Conservation (phyloP, 2,329 filamentous ascomycete species). For the Didymella arachidicola region DNA sequence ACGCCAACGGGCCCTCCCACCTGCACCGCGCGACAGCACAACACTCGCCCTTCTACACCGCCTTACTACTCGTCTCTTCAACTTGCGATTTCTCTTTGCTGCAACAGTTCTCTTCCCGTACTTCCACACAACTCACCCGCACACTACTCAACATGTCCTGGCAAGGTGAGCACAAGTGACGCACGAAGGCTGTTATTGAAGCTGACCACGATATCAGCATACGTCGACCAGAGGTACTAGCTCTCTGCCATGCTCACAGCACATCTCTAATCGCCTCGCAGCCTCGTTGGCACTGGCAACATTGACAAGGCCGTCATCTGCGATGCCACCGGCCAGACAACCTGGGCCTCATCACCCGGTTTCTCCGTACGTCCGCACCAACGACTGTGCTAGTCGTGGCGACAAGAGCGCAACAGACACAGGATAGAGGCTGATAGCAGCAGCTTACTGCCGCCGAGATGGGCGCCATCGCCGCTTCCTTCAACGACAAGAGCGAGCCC, state of each 20-base stretch:
- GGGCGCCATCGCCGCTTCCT: conserved; percentile 59
- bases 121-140: conserved; percentile 27
- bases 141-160: conserved; percentile 52
- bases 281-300: conserved; percentile 54
- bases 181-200: conserved; percentile 4
- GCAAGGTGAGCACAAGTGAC: conserved; percentile 49
- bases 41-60: conserved; percentile 34
- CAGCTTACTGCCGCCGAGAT: conserved; percentile 64
- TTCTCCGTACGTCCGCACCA: conserved; percentile 70
- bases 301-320: conserved; percentile 61
- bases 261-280: conserved; percentile 32
- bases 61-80: conserved; percentile 19
- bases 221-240: conserved; percentile 52
- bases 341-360: conserved; percentile 86
- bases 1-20: conserved; percentile 27
- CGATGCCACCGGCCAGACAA: conserved; percentile 56
- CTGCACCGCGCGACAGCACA: conserved; percentile 23
- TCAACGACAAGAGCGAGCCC: conserved; percentile 65
- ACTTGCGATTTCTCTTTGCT: conserved; percentile 25
- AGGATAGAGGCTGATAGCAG: conserved; percentile 21
- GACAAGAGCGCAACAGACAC: background rate
- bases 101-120: conserved; percentile 23
- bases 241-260: background rate
- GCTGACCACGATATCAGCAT: conserved; percentile 47
- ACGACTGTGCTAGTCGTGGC: conserved; percentile 12